Conservation (phyloP, 140 eudicot species). For the Stevia rebaudiana region DNA sequence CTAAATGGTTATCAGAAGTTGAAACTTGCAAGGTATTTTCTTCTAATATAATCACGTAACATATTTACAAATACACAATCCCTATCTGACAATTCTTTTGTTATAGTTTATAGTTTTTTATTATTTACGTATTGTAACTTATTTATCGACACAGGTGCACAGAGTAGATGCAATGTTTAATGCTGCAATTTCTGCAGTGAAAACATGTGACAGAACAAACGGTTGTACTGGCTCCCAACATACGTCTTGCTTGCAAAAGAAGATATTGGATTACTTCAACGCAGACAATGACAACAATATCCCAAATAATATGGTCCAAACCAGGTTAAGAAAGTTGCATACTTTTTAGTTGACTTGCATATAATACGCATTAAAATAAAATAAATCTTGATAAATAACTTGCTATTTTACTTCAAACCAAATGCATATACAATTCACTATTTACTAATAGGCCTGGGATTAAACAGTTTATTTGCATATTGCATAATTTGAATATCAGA, state of each 20-base stretch:
- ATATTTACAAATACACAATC: background rate
- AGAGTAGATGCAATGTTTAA: constrained; percentile 70
- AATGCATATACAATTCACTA: background rate
- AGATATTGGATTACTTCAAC: constrained; percentile 59
- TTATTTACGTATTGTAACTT: background rate
- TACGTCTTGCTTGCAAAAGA: constrained; percentile 75
- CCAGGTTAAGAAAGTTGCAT: constrained; percentile 42
- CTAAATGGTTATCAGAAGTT: constrained; percentile 84
- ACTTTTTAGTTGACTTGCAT: background rate
- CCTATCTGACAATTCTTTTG: background rate
- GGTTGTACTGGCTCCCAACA: constrained; percentile 63
- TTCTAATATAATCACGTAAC: background rate
- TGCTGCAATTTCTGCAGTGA: constrained; percentile 67
- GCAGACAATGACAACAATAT: constrained; percentile 39
- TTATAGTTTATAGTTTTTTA: background rate
- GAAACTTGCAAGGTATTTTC: constrained; percentile 75
- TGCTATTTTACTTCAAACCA: background rate
- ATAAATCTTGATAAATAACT: constrained; percentile 3
- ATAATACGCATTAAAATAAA: background rate
- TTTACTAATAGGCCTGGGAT: background rate
- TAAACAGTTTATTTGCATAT: background rate
- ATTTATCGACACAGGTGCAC: constrained; percentile 46
- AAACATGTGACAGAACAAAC: constrained; percentile 48
- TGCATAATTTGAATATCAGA: background rate
- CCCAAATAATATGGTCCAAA: constrained; percentile 49